Evolutionary conservation across 306 rosid species (phyloP), one percentile per base, ranked within the genome.

Genomic region (Erythrophleum fordii): DNA sequence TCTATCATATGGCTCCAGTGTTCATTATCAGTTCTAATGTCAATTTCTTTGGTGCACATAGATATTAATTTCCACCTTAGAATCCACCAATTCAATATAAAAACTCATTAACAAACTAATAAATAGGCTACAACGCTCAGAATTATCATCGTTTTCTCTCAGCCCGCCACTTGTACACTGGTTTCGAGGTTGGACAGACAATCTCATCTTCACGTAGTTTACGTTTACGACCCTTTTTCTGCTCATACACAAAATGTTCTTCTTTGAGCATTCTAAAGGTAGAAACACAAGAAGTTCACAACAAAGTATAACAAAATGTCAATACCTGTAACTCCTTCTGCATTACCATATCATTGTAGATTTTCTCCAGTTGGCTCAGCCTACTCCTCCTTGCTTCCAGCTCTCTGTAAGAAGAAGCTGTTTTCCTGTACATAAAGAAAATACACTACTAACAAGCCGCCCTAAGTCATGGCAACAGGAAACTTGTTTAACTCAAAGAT

Each of bases 191-290:
- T 34, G 93, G 93, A 69, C 55, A 18, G 35, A 87, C 82, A 49
- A 95, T 82, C 90, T 95, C 97, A 29, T 93, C 93, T 80, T 91
- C 97, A 0, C 88, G 85, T 2, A 93, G 86, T 83, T 90, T 95
- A 46, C 97, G 97, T 74, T 93, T 95, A 66, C 80, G 88, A 56
- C 95, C 99, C 55, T 79, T 79, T 79, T 88, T 88, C 89, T 86
- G 85, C 56, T 48, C 73, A 85, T 42, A 61, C 17, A 78, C 11
- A 39, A 23, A 35, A 55, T 23, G 67, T 59, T 4, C 42, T 66
- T 51, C 51, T 45, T 18, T 71, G 5, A 81, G 83, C 52, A 80
- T 42, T 69, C 59, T 51, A 69, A 44, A 83, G 11, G 22, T 13
- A 37, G 3, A 44, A 67, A 73, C 61, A 16, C 17, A 73, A 71